Conservation (phyloP, 805 yeast genomes). For the Grigorovia jiainica region DNA sequence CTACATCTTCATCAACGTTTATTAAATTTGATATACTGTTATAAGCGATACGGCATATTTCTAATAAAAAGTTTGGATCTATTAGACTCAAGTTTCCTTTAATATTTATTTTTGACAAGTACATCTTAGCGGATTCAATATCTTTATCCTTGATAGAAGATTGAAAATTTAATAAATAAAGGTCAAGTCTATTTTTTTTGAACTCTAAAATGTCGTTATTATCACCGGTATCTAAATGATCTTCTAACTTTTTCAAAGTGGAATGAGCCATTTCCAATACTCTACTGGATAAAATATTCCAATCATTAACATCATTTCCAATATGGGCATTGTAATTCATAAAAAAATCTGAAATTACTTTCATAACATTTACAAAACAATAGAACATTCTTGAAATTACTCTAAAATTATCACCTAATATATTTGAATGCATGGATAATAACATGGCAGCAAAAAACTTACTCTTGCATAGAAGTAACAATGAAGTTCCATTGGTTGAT, state of each 20-base stretch:
- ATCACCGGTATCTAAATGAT: conserved; percentile 4
- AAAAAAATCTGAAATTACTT: conserved; percentile 21
- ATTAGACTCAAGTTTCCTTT: conserved; percentile 6
- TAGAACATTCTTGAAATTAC: conserved; percentile 16
- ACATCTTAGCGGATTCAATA: conserved; percentile 29
- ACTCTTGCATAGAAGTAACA: conserved; percentile 10
- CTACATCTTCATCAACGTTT: background rate
- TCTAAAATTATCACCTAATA: background rate
- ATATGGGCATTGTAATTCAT: background rate
- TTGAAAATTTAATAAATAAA: conserved; percentile 28
- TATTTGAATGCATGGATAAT: conserved; percentile 11
- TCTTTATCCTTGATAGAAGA: conserved; percentile 25
- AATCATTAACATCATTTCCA: background rate
- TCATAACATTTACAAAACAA: conserved; percentile 26
- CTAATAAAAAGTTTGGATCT: conserved; percentile 17
- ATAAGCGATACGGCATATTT: conserved; percentile 28
- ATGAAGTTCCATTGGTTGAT: conserved; percentile 2
- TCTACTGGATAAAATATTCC: conserved; percentile 10
- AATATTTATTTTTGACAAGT: conserved; percentile 25
- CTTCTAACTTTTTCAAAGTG: conserved; percentile 17
- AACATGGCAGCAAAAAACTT: conserved; percentile 28
- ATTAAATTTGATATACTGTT: conserved; percentile 12
- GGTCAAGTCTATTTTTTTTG: conserved; percentile 19
- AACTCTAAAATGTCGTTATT: conserved; percentile 7
- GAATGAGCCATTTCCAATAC: conserved; percentile 19